Evolutionary conservation across 202 grass and related monocot species (phyloP), one percentile per base, ranked within the genome.

Genomic region (Schoenoplectus tabernaemontani): DNA sequence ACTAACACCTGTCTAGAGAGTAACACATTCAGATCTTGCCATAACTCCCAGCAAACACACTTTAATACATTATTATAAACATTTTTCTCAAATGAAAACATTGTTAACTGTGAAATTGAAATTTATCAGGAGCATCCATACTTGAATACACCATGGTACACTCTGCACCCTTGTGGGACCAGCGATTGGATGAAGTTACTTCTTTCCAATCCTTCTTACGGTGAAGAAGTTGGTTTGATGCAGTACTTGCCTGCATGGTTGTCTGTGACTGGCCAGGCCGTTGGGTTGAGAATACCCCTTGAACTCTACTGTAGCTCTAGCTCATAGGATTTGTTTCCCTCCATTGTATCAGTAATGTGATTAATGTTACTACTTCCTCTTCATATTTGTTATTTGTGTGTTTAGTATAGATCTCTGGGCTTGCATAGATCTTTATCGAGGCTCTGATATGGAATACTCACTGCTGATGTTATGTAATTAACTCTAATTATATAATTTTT

Each of bases 141-240:
- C 71, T 83, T 95, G 57, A 85, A 84, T 84, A 85, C 83, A 47
- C 89, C 89, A 64, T 99, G 96, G 92, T 89, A 89, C 81, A 93
- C 87, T 57, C 81, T 99, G 77, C 96, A 99, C 67, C 96, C 96
- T 20, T 99, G 96, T 78, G 96, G 88, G 81, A 99, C 86, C 17
- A 83, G 88, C 59, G 90, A 96, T 6, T 99, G 88, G 88, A 93
- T 99, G 91, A 95, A 90, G 82, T 48, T 89, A 72, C 85, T 99
- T 71, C 83, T 96, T 56, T 48, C 68, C 64, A 24, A 79, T 72
- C 53, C 39, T 78, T 57, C 56, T 79, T 51, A 9, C 33, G 39
- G n/a, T 4, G 42, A 79, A 41, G 61, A 79, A 20, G 64, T 70
- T 63, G 47, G 60, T 37, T 44, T n/a, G 1, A 80, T 33, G 13